Base-by-base conservation (phyloP, 108 stramenopile species). In the Epipyxis sp. region DNA sequence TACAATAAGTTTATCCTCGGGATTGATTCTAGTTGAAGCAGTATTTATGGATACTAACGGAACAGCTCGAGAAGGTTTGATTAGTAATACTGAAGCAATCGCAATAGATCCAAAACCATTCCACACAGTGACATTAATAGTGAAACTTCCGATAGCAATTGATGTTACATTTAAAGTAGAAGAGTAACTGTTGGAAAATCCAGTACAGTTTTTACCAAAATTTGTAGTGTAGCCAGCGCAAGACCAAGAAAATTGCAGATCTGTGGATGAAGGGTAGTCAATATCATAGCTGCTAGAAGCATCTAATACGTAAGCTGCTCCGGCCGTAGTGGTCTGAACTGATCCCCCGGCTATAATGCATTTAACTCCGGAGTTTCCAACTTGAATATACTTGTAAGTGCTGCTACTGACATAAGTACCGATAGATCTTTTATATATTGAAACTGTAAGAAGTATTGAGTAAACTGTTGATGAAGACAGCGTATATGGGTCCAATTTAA, bases 1-100 rank as follows among this genome's bases (percentile, higher is more conserved):
- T 32, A 65, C 20, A 65, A 32, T 65, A 32, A 65, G 20, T 65
- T 65, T 65, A 32, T 32, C 61, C 61, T 65, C 34, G 30, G 61
- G 30, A 65, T 65, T 65, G 34, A 32, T 32, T 65, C 34, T 65
- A 32, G 61, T 65, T 65, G 61, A 32, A 32, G 61, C 34, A 65
- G 61, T 65, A 32, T 16, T 32, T 32, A 65, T 65, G 20, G 61
- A 32, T 65, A 65, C 61, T 65, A 65, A 65, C 20, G 61, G 61
- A 32, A 65, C 61, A 65, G 61, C 20, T 32, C 61, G 61, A 65
- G 61, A 65, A 65, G 10, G 20, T 32, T 32, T 32, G 20, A 32
- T 65, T 32, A 65, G 30, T 32, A 65, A 32, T 16, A 32, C 61
- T 32, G 61, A 65, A 32, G 61, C 34, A 32, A 32, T 65, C 61